Evolutionary conservation across 208 protist genomes (phyloP), one percentile per base, ranked within the genome.

Genomic region (Acanthamoeba culbertsoni): DNA sequence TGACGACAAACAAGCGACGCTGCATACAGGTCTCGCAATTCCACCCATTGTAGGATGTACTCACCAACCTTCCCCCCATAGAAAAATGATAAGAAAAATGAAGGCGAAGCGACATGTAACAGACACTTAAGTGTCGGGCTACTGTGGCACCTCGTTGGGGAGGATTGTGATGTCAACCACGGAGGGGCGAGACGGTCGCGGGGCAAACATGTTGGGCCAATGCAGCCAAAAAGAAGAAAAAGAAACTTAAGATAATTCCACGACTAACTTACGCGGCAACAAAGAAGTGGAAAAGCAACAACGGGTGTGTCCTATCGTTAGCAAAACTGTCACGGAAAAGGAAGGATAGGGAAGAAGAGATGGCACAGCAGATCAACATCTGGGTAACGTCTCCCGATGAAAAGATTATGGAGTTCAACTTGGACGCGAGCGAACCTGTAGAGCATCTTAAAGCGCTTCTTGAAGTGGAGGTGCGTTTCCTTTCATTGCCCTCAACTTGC

Each of bases 391-490:
- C 77, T 8, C 77, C 77, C 28, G 77, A 86, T 86, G 77, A 86
- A 55, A 86, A 59, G 51, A 86, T 86, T 59, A 53, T 86, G 43
- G 51, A 86, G 20, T 59, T 86, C 51, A 62, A 35, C 8, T 28
- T 86, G 23, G 77, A 86, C 26, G 8, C 51, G 42, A 86, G 20
- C 23, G 77, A 86, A 31, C 77, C 77, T 42, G 45, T 91, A 6
- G 84, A 91, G 35, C 12, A 91, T n/a, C 40, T 91, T 26, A 91
- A 91, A n/a, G 84, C 84, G 8, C 40, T 91, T 10, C 33, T 91
- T 8, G 84, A 91, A 91, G 84, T 91, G 2, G 84, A 91, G 77
- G 77, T 86, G 57, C 55, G 12, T n/a, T n/a, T 14, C 55, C 12
- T 63, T 14, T n/a, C 5, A 33, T 63, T 63, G 20, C 12, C 6